Percentiles rank a stretch among this genome's conserved stretches.
These are phyloP conservation scores for Aspergillus candidus DNA, from an alignment of 2,329 filamentous ascomycete genomes.

Conservation along the genomic window DNA sequence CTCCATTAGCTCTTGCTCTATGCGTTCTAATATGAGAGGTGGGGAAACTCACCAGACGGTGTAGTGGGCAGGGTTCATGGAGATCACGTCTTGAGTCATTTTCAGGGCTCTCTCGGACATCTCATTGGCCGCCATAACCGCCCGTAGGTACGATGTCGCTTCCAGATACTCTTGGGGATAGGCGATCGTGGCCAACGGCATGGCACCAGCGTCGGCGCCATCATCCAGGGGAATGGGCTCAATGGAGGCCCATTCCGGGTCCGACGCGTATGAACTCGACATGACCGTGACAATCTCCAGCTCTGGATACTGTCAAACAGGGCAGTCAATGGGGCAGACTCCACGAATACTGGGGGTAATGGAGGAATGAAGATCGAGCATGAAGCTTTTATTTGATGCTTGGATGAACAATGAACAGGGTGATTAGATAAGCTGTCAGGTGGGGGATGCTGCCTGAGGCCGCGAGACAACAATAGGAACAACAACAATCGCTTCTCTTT, in stretches of 20 bases:
- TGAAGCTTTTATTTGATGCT: conserved; percentile 1
- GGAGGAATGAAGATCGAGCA: too few species aligned
- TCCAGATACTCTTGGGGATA: conserved; percentile 87
- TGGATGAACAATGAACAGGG: conserved; percentile 7
- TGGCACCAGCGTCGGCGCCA: conserved; percentile 47
- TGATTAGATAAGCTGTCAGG: not conserved
- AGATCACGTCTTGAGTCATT: conserved; percentile 84
- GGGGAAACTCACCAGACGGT: conserved; percentile 70
- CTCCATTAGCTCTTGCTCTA: conserved; percentile 7
- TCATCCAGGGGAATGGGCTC: conserved; percentile 77
- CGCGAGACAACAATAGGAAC: conserved; percentile 18
- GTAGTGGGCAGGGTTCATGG: conserved; percentile 93
- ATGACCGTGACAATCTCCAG: conserved; percentile 12
- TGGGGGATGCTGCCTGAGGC: conserved; percentile 22
- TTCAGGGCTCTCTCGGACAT: conserved; percentile 69
- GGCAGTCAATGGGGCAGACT: too few species aligned
- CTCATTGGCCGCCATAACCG: conserved; percentile 86
- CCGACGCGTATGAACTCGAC: conserved; percentile 49
- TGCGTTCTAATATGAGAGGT: not conserved
- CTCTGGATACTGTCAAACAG: too few species aligned
- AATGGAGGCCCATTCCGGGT: conserved; percentile 78
- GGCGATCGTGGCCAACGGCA: conserved; percentile 84
- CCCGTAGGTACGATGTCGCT: conserved; percentile 87
- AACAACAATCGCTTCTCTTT: conserved; percentile 6
- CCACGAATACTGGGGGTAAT: too few species aligned